Percentiles rank a stretch among this genome's conserved stretches.
Conservation (phyloP, 2,329 filamentous ascomycete genomes). For the Mycosphaerella sp. region DNA sequence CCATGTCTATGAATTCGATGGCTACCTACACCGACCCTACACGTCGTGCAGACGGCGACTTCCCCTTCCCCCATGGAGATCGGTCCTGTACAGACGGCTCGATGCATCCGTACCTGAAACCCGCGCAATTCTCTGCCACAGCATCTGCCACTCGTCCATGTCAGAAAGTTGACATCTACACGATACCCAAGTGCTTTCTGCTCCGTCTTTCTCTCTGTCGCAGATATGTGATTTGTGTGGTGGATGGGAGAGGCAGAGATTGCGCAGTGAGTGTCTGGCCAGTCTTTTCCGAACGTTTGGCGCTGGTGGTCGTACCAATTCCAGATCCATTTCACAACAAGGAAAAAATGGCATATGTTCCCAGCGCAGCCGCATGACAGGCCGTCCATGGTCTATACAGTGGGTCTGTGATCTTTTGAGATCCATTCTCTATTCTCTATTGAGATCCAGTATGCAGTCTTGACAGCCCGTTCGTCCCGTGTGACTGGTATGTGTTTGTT, state of each 20-base stretch:
- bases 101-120: conserved; percentile 8
- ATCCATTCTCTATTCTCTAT: conserved; percentile 2
- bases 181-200: conserved; percentile 6
- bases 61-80: neutral
- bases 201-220: conserved; percentile 6
- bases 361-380: conserved; percentile 17
- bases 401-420: conserved; percentile 5
- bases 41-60: neutral
- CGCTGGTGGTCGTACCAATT: neutral
- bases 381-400: conserved; percentile 10
- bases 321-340: neutral
- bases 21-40: neutral
- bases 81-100: conserved; percentile 8
- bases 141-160: conserved; percentile 10
- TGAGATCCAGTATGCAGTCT: neutral
- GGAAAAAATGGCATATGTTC: conserved; percentile 12
- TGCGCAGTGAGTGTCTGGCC: conserved; percentile 1
- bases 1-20: conserved; percentile 5
- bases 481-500: conserved; percentile 11
- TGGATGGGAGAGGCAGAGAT: conserved; percentile 2
- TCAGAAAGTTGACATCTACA: neutral
- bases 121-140: conserved; percentile 8
- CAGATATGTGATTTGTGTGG: neutral
- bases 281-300: neutral
- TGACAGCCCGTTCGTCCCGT: conserved; percentile 4